Conservation (phyloP, 768 basidiomycete genomes). For the Trametes cinnabarina region DNA sequence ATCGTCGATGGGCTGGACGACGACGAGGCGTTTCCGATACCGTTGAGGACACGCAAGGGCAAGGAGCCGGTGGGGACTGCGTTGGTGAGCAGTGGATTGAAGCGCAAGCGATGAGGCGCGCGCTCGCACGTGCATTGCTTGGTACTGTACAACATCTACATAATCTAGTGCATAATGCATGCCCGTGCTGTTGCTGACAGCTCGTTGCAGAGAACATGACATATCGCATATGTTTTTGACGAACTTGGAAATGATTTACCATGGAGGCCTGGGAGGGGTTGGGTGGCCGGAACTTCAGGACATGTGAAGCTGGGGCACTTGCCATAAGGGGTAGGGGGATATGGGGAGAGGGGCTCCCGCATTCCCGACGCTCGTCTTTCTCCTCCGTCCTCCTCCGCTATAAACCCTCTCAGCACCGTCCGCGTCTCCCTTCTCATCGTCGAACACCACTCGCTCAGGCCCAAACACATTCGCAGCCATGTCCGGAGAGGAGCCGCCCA, state of each 20-base stretch:
- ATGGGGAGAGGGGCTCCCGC: conserved; percentile 15
- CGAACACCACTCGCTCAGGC: conserved; percentile 10
- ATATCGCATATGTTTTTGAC: background rate
- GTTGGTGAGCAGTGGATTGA: conserved; percentile 41
- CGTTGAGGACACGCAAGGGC: conserved; percentile 66
- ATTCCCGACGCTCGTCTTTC: conserved; percentile 7
- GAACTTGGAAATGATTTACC: background rate
- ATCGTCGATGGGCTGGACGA: conserved; percentile 44
- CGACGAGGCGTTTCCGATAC: conserved; percentile 65
- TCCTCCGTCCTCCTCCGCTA: conserved; percentile 18
- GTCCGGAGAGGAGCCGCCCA: conserved; percentile 61
- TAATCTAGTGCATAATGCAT: conserved; percentile 15
- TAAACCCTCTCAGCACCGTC: conserved; percentile 7
- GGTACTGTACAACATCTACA: conserved; percentile 14
- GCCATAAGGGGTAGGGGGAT: conserved; percentile 14
- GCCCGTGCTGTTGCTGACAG: background rate
- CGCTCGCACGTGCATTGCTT: background rate
- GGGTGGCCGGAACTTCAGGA: conserved; percentile 15
- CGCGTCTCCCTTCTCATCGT: background rate
- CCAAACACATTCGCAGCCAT: conserved; percentile 16
- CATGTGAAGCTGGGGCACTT: conserved; percentile 20
- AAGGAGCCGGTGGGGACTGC: conserved; percentile 44
- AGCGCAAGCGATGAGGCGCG: conserved; percentile 59
- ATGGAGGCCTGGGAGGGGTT: background rate
- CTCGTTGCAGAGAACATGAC: background rate